These are phyloP conservation scores for Ophiostoma pallidulum DNA, from an alignment of 2,329 filamentous ascomycete species.

Conservation along the genomic window DNA sequence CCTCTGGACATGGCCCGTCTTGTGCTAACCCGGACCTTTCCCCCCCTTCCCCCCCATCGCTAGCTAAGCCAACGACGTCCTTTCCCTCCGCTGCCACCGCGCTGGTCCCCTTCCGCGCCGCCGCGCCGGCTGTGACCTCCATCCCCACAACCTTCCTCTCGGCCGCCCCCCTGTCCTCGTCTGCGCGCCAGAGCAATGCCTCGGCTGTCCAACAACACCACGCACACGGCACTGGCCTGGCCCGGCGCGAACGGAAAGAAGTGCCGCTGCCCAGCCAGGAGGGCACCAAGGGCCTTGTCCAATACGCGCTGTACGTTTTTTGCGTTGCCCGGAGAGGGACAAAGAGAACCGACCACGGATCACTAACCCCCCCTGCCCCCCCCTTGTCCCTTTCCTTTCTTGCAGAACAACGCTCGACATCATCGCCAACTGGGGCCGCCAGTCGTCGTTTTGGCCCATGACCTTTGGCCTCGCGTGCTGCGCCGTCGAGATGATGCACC, in stretches of 20 bases:
- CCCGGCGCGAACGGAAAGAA: conserved; percentile 53
- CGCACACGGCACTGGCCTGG: conserved; percentile 34
- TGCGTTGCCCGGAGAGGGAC: too few relatives aligned
- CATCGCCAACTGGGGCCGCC: conserved; percentile 74
- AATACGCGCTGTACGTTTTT: conserved; percentile 85
- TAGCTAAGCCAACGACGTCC: conserved; percentile 56
- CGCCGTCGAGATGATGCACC: conserved; percentile 87
- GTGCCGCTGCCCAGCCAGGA: conserved; percentile 72
- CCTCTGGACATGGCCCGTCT: too few relatives aligned
- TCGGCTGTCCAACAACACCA: conserved; percentile 39
- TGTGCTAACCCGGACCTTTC: not conserved
- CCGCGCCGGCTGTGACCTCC: conserved; percentile 20
- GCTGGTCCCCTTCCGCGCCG: conserved; percentile 55
- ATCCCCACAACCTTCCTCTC: conserved; percentile 47
- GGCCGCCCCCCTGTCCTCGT: conserved; percentile 57
- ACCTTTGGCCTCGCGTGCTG: conserved; percentile 85
- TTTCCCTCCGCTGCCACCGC: conserved; percentile 27
- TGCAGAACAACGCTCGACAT: conserved; percentile 66
- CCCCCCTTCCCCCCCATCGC: not conserved
- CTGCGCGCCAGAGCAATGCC: conserved; percentile 53
- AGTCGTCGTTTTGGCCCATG: conserved; percentile 81
- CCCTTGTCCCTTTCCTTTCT: too few relatives aligned
- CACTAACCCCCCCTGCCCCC: too few relatives aligned
- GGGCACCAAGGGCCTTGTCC: conserved; percentile 66
- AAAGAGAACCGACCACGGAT: too few relatives aligned